These are phyloP conservation scores for Fusarium piperis DNA, from an alignment of 2,329 filamentous ascomycete genomes.

Conservation along the genomic window DNA sequence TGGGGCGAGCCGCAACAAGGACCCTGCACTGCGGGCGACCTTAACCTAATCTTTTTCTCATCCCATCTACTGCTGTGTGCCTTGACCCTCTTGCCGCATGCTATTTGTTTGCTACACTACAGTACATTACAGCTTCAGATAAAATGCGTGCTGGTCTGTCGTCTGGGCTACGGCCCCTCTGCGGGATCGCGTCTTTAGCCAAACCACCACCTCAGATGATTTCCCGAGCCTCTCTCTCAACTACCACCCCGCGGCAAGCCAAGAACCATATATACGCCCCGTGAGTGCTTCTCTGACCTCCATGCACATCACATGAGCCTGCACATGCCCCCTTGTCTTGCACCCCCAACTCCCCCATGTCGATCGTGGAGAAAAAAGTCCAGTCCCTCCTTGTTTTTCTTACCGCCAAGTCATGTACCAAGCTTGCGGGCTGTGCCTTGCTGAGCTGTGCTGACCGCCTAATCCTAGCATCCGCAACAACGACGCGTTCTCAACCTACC, in stretches of 20 bases:
- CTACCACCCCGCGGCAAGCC: constrained; percentile 36
- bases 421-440: neutral
- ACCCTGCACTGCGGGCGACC: neutral
- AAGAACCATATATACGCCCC: constrained; percentile 50
- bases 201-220: constrained; percentile 1
- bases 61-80: neutral
- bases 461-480: constrained; percentile 61
- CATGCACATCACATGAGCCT: neutral
- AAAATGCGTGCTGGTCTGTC: constrained; percentile 15
- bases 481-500: constrained; percentile 64
- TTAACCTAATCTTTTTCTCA: neutral
- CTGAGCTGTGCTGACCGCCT: constrained; percentile 15
- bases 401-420: constrained; percentile 2
- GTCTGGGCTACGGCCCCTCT: constrained; percentile 14
- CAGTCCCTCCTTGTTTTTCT: neutral
- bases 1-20: neutral
- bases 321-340: constrained; percentile 7
- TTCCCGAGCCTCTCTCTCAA: constrained; percentile 34
- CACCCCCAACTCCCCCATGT: constrained; percentile 32
- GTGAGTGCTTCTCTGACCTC: constrained; percentile 39
- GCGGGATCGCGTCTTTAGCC: constrained; percentile 1
- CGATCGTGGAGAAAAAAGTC: constrained; percentile 21
- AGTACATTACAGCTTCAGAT: neutral
- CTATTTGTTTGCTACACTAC: neutral
- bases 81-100: neutral